phyloP scores from a whole-genome alignment of 108 stramenopile genomes.

The Discostella pseudostelligera region DNA sequence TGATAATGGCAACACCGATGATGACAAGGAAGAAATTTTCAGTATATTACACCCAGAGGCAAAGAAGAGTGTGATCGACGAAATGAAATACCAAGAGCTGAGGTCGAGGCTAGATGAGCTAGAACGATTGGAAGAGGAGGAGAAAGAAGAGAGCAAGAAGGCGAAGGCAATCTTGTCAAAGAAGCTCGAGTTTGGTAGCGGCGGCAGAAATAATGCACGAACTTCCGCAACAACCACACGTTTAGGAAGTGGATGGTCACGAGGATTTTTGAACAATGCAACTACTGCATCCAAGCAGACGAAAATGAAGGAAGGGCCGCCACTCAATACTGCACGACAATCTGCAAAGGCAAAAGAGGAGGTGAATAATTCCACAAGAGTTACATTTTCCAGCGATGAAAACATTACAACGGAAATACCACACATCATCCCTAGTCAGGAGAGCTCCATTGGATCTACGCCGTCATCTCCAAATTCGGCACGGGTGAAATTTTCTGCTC shows the following conservation, averaged over 20 bases:
- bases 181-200: too few species aligned
- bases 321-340: neutral
- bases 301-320: neutral
- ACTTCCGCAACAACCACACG: too few species aligned
- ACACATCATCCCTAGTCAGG: too few species aligned
- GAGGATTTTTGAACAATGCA: conserved; percentile 29
- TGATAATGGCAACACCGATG: neutral
- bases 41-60: neutral
- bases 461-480: too few species aligned
- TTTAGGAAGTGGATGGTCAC: conserved; percentile 37
- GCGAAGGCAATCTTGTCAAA: too few species aligned
- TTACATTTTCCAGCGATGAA: conserved; percentile 29
- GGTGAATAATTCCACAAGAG: neutral
- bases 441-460: too few species aligned
- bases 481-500: too few species aligned
- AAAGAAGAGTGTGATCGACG: neutral
- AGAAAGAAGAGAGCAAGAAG: neutral
- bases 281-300: neutral
- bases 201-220: neutral
- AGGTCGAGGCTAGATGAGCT: conserved; percentile 35
- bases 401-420: neutral
- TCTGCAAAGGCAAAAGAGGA: neutral
- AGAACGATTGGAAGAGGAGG: conserved; percentile 35
- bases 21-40: neutral
- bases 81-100: conserved; percentile 22